These are phyloP conservation scores for Trichaptum fuscoviolaceum DNA, from an alignment of 768 basidiomycete species.

Conservation along the genomic window DNA sequence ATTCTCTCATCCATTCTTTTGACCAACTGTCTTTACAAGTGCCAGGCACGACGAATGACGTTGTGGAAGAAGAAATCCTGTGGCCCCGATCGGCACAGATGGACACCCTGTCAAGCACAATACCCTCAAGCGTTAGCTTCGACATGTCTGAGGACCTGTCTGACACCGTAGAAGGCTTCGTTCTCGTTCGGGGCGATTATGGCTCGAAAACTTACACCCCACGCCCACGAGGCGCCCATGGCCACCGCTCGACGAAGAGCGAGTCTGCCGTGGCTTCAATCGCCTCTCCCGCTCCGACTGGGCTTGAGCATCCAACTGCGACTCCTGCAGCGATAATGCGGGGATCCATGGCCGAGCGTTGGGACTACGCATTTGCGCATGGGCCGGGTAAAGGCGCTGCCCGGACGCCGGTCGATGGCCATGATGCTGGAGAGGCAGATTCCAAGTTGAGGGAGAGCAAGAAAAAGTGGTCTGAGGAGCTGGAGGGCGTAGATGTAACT, in stretches of 20 bases:
- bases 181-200: background rate
- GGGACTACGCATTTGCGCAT: background rate
- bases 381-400: background rate
- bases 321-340: background rate
- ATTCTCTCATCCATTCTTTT: background rate
- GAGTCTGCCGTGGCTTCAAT: background rate
- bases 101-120: background rate
- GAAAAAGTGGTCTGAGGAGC: background rate
- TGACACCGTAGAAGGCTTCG: background rate
- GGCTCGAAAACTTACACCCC: background rate
- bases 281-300: background rate
- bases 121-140: background rate
- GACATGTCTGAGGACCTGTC: background rate
- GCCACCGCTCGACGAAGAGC: background rate
- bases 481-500: background rate
- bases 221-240: background rate
- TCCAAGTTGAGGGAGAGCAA: background rate
- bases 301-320: background rate
- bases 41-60: background rate
- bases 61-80: constrained; percentile 16
- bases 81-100: constrained; percentile 6
- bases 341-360: background rate
- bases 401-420: background rate
- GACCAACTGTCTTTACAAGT: background rate
- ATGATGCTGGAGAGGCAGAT: background rate